Conservation (phyloP, 164 flowering plant species). For the Annona squamosa region DNA sequence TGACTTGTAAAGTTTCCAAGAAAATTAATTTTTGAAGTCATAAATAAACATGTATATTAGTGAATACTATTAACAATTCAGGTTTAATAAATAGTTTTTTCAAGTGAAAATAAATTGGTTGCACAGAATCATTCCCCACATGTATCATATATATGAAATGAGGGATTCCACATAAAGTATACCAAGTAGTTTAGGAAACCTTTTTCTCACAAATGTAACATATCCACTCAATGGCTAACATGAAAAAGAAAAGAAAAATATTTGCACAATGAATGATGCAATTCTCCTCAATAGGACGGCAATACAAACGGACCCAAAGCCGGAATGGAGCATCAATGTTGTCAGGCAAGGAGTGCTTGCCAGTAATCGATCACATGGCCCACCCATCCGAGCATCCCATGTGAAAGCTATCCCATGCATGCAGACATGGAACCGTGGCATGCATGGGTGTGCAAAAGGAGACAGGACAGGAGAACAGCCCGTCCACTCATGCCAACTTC, state of each 20-base stretch:
- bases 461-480: conserved; percentile 4
- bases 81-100: too few relatives aligned
- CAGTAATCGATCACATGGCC: not conserved
- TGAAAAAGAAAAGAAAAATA: not conserved
- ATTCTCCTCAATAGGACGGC: not conserved
- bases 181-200: too few relatives aligned
- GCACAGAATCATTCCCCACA: too few relatives aligned
- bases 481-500: not conserved
- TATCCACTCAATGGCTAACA: not conserved
- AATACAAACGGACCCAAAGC: not conserved
- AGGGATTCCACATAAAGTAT: too few relatives aligned
- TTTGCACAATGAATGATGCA: too few relatives aligned
- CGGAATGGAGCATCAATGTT: not conserved
- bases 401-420: not conserved
- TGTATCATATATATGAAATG: too few relatives aligned
- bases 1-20: too few relatives aligned
- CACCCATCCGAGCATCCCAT: conserved; percentile 8
- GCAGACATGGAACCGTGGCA: conserved; percentile 2
- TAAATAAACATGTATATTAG: too few relatives aligned
- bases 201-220: too few relatives aligned
- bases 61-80: too few relatives aligned
- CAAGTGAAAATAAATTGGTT: too few relatives aligned
- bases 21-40: too few relatives aligned
- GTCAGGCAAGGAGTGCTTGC: not conserved
- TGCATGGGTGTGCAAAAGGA: not conserved